Evolutionary conservation across 1,139 yeast species (phyloP), one percentile per base, ranked within the genome.

Genomic region (Blastobotrys elegans): DNA sequence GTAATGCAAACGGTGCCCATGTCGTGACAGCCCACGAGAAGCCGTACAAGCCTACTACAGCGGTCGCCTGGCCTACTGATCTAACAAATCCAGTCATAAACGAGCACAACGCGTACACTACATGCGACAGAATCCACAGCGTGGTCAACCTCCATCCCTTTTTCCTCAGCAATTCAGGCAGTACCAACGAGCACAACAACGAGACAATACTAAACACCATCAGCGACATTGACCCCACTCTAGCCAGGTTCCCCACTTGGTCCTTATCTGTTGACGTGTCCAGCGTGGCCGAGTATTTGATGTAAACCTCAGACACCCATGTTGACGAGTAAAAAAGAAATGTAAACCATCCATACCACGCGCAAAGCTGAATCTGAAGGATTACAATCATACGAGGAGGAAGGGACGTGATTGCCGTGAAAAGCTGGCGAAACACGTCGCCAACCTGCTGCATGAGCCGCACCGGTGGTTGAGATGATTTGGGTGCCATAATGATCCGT

Each of bases 1-100:
- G 58, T 14, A 70, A 52, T 1, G 72, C 62, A 52, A 63, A 70
- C 13, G 74, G 73, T 0, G 70, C 72, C 74, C 74, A 70, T 2
- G 69, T 59, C 1, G 70, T 63, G 26, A 67, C 53, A 0, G 73
- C 72, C 73, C 74, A 70, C 1, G 71, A 56, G 44, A 68, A 57
- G 11, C 74, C 74, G 43, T 68, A 62, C 8, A 62, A 37, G 1
- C 61, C 69, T 4, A 69, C 68, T 1, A 67, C 50, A 4, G 53
- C 41, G 3, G 69, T 62, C 0, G 70, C 72, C 8, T 54, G 57
- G 2, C 33, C 24, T 14, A 63, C 61, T 2, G 62, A 56, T 1
- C 47, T 30, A 4, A 65, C 66, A 41, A 59, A 62, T 2, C 62
- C 56, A 2, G 70, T 61, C 14, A 54, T 33, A 39, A 67, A 53